Base-by-base conservation (phyloP, 306 rosid species). In the Lupinus albus region DNA sequence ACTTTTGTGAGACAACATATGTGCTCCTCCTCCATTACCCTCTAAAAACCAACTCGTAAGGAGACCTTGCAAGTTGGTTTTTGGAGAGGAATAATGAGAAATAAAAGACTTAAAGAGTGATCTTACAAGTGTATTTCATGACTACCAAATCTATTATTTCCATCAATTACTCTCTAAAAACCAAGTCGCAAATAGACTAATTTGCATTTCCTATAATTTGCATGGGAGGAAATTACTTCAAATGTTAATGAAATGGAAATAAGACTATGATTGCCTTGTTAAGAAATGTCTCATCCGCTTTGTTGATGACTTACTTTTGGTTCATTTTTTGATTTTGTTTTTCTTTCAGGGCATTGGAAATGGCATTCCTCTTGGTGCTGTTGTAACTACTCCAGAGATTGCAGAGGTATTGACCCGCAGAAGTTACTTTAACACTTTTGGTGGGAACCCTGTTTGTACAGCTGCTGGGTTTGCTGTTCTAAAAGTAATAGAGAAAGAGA, bases 311-410 rank as follows among this genome's bases (percentile, higher is more conserved):
- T 8, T 1, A 14, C 46, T 4, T 65, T 60, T 50, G 61, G 14
- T 38, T 25, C 8, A 20, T 73, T 48, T 71, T 38, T 16, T 21
- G 59, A 33, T 35, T 35, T 69, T 75, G 9, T 35, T 49, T 80
- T 32, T 49, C 18, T n/a, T n/a, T 36, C 74, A 87, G 97, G 88
- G 92, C 57, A 86, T 88, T 81, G 97, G 97, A 55, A 91, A 91
- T 82, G 97, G 97, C 30, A 79, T 83, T 75, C 97, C 97, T 25
- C 92, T 91, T 21, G 97, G 97, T 60, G 97, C 97, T 13, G 88
- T 91, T 33, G 95, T 91, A 28, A 91, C 95, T 2, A 91, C 97
- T 45, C 92, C 97, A 36, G 95, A 88, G 82, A 76, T 91, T 48
- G 90, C 95, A 15, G 71, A 77, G 84, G 95, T 86, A 60, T 74